Evolutionary conservation across 2,329 filamentous ascomycete genomes (phyloP), one percentile per base, ranked within the genome.

Genomic region (Diaporthe citriasiana): DNA sequence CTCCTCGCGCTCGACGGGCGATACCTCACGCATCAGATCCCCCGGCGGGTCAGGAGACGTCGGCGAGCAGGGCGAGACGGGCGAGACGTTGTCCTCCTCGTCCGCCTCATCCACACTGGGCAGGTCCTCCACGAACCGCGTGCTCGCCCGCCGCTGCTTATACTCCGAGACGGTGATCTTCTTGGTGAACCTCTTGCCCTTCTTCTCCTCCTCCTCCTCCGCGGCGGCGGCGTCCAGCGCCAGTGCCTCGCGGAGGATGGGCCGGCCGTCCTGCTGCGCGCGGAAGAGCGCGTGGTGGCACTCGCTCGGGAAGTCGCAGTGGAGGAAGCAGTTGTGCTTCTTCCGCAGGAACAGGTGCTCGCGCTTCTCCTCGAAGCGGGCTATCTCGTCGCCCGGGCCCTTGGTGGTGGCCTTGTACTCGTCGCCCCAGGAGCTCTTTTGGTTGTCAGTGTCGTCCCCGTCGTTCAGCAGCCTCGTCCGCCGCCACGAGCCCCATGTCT

Each of bases 221-320:
- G 8, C 65, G 35, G 10, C 47, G 17, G 15, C 33, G 55, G 35
- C 74, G 70, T 68, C 66, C 56, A 71, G 27, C n/a, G 50, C 55
- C 15, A 66, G 56, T 7, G 74, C 73, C 50, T 57, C 65, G 19
- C 33, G 66, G 8, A 73, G 53, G 27, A 30, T 63, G 12, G 75
- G 76, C 25, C 76, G 38, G 0, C 73, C 76, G 35, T 75, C 72
- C 47, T 70, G 38, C 22, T 42, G 70, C 6, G 78, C 78, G 17
- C 42, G 70, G 57, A 76, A 75, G 1, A 76, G n/a, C 0, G 73
- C 40, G 22, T 78, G 70, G 30, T 71, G 74, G 69, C 80, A 81
- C 75, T 82, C 78, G 30, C 73, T 74, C 12, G 79, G 80, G 33
- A 70, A 80, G 56, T 80, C 79, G 68, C 80, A 82, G 76, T 81